Conservation (phyloP, 2,329 filamentous ascomycete species). For the Chrysoporthe puriensis region DNA sequence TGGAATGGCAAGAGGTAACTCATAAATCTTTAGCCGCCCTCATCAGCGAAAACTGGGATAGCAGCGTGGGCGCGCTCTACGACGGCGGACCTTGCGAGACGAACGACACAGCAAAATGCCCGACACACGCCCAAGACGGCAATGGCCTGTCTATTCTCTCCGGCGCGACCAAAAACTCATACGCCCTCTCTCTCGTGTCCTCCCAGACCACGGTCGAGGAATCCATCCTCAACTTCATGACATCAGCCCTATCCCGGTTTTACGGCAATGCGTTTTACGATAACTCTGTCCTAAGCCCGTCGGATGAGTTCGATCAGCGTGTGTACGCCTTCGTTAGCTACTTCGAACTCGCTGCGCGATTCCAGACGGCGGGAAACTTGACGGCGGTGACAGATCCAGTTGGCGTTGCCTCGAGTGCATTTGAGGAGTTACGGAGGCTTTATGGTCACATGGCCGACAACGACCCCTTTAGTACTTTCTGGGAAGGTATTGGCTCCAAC, state of each 20-base stretch:
- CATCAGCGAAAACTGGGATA: constrained; percentile 47
- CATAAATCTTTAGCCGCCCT: constrained; percentile 36
- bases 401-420: constrained; percentile 33
- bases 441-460: constrained; percentile 54
- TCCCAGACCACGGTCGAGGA: constrained; percentile 31
- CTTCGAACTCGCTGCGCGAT: constrained; percentile 56
- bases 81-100: constrained; percentile 43
- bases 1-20: background rate
- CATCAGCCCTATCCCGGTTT: constrained; percentile 38
- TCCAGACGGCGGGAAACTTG: constrained; percentile 34
- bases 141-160: constrained; percentile 51
- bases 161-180: constrained; percentile 37
- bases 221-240: constrained; percentile 46
- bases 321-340: constrained; percentile 58
- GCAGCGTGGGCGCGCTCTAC: constrained; percentile 46
- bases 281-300: constrained; percentile 41
- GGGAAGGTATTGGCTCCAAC: constrained; percentile 53
- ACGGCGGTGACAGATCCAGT: background rate
- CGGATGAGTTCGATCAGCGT: constrained; percentile 44
- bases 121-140: constrained; percentile 54
- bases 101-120: constrained; percentile 35
- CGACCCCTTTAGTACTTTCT: constrained; percentile 52
- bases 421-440: constrained; percentile 50
- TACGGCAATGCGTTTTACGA: constrained; percentile 60
- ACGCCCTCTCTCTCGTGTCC: constrained; percentile 2